These are phyloP conservation scores for Suhomyces emberorum DNA, from an alignment of 805 yeast genomes.

Conservation along the genomic window DNA sequence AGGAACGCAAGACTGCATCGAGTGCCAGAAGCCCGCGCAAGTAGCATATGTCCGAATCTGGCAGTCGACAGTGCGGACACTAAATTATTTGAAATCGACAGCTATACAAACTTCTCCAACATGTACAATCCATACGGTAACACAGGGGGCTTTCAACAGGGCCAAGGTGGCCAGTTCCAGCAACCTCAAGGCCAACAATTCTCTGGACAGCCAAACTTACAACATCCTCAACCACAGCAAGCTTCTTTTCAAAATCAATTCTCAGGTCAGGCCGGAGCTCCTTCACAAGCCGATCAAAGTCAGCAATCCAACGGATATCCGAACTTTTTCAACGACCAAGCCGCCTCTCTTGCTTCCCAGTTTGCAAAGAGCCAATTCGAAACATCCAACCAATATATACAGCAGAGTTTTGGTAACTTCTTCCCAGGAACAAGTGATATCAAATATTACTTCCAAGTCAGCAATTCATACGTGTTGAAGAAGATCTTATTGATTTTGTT, in stretches of 20 bases:
- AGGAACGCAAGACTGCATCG: too few relatives aligned
- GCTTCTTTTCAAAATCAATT: conserved; percentile 24
- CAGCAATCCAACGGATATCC: conserved; percentile 18
- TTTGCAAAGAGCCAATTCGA: conserved; percentile 82
- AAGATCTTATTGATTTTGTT: conserved; percentile 73
- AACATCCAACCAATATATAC: conserved; percentile 76
- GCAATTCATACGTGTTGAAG: conserved; percentile 77
- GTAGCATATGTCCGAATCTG: neutral
- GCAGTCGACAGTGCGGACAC: conserved; percentile 1
- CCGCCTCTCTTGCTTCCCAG: conserved; percentile 81
- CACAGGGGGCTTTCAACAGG: conserved; percentile 14
- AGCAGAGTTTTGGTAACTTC: conserved; percentile 60
- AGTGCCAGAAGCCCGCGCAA: too few relatives aligned
- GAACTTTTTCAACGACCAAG: conserved; percentile 68
- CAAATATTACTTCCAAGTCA: conserved; percentile 87
- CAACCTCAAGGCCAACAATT: conserved; percentile 6
- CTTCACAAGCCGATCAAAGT: conserved; percentile 5
- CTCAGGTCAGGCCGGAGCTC: conserved; percentile 16
- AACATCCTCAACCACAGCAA: conserved; percentile 33
- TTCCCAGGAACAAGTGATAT: conserved; percentile 53
- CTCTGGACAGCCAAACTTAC: conserved; percentile 17
- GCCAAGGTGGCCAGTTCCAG: conserved; percentile 3
- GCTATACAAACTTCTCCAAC: neutral
- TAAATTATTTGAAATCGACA: neutral
- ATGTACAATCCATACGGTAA: conserved; percentile 43